Evolutionary conservation across 768 basidiomycete genomes (phyloP), one percentile per base, ranked within the genome.

Genomic region (Lactarius pseudohatsudake): DNA sequence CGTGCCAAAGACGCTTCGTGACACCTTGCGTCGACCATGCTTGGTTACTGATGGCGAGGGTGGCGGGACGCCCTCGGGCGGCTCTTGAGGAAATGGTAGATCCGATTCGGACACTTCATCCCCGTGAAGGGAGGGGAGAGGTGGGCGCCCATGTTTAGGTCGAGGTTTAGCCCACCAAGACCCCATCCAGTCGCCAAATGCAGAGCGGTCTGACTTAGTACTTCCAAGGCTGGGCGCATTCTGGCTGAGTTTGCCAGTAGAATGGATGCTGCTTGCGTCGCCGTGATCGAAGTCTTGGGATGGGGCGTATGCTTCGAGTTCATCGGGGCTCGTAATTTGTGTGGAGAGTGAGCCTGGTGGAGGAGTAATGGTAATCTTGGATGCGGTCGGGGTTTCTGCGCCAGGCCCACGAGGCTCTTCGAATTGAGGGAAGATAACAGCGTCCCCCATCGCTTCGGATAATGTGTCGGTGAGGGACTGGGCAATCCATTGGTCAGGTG

Each of bases 171-270:
- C 79, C 81, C 89, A 87, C 86, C 85, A 90, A 0, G 84, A 85
- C 0, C 90, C 89, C 81, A 92, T 85, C 91, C 91, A 92, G 57
- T 89, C 87, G 22, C 87, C 85, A 57, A 90, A 71, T 3, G 74
- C 75, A 10, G 77, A 71, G 62, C 71, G 76, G 26, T 83, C 81
- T 3, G 72, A 72, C 59, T 74, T 77, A 11, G 59, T 32, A 62
- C 62, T 57, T 45, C 50, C 43, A 4, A 67, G 11, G 43, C 65
- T 72, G 8, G 54, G 66, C 15, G 60, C 61, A 20, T 38, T 67
- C 56, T 67, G 67, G 53, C 67, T 69, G 59, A 34, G 58, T 40
- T n/a, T 57, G 13, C 70, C 57, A n/a, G 34, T 43, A n/a, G 66
- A 69, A 63, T 67, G 62, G n/a, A 62, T 20, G 41, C 67, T 69